Evolutionary conservation across 345 rosid genomes (phyloP).

Genomic region (Odontarrhena argentea): DNA sequence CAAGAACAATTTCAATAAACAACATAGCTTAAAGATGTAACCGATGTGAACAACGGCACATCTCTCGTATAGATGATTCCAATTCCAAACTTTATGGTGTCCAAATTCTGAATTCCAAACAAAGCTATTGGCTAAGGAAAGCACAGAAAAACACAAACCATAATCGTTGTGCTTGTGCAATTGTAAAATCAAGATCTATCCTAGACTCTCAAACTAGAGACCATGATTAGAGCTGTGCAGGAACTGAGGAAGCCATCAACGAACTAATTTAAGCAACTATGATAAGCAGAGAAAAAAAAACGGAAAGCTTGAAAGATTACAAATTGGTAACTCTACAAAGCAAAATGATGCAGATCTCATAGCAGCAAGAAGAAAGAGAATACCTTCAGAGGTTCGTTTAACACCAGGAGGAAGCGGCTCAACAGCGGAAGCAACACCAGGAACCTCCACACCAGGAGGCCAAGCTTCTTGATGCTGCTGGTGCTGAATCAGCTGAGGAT

Average conservation of each 20-base stretch:
- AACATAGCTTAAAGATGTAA: slow-evolving; percentile 10
- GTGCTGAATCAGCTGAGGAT: slow-evolving; percentile 42
- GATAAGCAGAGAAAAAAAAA: slow-evolving; percentile 28
- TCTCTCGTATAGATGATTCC: slow-evolving; percentile 6
- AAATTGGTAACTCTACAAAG: slow-evolving; percentile 9
- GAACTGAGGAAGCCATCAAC: slow-evolving; percentile 9
- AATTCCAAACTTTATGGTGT: slow-evolving; percentile 4
- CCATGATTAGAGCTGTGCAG: slow-evolving; percentile 6
- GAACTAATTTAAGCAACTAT: not conserved
- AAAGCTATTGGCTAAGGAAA: slow-evolving; percentile 11
- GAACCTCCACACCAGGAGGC: slow-evolving; percentile 49
- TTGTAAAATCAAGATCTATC: slow-evolving; percentile 22
- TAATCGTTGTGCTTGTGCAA: not conserved
- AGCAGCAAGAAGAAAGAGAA: slow-evolving; percentile 7
- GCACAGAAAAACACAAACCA: slow-evolving; percentile 30
- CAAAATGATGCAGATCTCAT: slow-evolving; percentile 35
- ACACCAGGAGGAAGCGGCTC: slow-evolving; percentile 52
- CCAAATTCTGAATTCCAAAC: not conserved
- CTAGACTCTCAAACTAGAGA: slow-evolving; percentile 8
- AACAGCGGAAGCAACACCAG: slow-evolving; percentile 42
- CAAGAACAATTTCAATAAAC: slow-evolving; percentile 7
- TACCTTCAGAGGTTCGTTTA: slow-evolving; percentile 69
- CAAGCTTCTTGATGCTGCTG: slow-evolving; percentile 37
- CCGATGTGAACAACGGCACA: slow-evolving; percentile 10
- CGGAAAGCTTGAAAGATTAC: slow-evolving; percentile 14